Base-by-base conservation (phyloP, 495 filamentous ascomycete species). In the Penicillium flavigenum region DNA sequence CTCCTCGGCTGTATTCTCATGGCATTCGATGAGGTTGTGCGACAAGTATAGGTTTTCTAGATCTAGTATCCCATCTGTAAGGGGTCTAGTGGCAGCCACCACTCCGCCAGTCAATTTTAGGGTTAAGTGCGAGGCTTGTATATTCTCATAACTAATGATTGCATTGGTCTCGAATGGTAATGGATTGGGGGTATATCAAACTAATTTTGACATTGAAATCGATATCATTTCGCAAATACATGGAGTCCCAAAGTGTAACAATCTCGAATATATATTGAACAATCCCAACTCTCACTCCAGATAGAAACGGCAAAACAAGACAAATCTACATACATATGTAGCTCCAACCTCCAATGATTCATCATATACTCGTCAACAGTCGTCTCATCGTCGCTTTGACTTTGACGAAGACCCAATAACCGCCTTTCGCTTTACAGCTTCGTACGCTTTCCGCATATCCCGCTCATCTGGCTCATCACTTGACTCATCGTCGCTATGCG, bases 401-500 rank as follows among this genome's bases (percentile, higher is more conserved):
- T 19, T 48, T 14, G 2, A 5, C 10, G 10, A 11, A 16, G 24
- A 17, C 4, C 8, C 45, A 11, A 11, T 9, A n/a, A 9, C 6
- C 8, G 36, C 36, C 36, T 39, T 39, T 17, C 36, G 36, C 36
- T 39, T 39, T 5, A 65, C 61, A 54, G 67, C 46, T 49, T 72
- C 67, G 17, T 73, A 45, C 10, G 59, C 59, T 32, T 68, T 57
- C 45, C 65, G 46, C n/a, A 39, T 39, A 39, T 29, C 46, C 5
- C 9, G 58, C 19, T 66, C 61, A 9, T 66, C 63, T 26, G 64
- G 39, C 29, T 63, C 64, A 47, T 66, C 64, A 36, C 57, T 49
- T 1, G 62, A 32, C 56, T 70, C 63, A 27, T 69, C 72, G 12
- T 85, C 75, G 9, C 83, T 76, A 63, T 81, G 79, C 9, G 58